These are phyloP conservation scores for Rhytidiadelphus loreus DNA, from an alignment of 225 moss, liverwort and hornwort species.

Conservation along the genomic window DNA sequence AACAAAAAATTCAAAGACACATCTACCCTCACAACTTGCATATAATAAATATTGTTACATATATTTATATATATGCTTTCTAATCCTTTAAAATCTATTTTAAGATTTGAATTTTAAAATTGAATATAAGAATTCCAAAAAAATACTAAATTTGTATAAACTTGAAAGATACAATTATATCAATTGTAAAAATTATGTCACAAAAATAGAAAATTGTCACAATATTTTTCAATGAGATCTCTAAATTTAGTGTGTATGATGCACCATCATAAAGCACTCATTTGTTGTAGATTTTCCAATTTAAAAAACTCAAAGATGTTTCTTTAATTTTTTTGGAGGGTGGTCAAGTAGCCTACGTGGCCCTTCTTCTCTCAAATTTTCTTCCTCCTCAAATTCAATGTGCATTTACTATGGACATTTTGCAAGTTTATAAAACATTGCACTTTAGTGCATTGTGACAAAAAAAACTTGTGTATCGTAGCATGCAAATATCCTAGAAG, in stretches of 20 bases:
- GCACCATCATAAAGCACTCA: not conserved
- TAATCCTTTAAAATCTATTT: no score
- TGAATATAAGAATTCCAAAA: no score
- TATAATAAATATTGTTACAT: no score
- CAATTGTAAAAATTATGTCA: not conserved
- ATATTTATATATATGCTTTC: no score
- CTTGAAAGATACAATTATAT: no score
- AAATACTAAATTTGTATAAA: no score
- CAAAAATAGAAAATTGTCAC: no score
- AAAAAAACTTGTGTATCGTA: not conserved
- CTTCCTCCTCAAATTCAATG: not conserved
- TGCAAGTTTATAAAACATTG: not conserved
- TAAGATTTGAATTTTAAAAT: no score
- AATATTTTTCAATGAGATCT: not conserved
- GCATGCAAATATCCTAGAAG: not conserved
- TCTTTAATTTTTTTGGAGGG: not conserved
- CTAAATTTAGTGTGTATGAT: not conserved
- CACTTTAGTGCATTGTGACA: not conserved
- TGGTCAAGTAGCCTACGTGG: not conserved
- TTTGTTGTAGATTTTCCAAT: not conserved
- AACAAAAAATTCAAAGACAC: not conserved
- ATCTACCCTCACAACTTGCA: not conserved
- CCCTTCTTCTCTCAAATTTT: not conserved
- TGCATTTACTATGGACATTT: not conserved
- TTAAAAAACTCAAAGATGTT: not conserved